These are phyloP conservation scores for Serendipita sp. DNA, from an alignment of 1,284 basidiomycete genomes.

Conservation along the genomic window DNA sequence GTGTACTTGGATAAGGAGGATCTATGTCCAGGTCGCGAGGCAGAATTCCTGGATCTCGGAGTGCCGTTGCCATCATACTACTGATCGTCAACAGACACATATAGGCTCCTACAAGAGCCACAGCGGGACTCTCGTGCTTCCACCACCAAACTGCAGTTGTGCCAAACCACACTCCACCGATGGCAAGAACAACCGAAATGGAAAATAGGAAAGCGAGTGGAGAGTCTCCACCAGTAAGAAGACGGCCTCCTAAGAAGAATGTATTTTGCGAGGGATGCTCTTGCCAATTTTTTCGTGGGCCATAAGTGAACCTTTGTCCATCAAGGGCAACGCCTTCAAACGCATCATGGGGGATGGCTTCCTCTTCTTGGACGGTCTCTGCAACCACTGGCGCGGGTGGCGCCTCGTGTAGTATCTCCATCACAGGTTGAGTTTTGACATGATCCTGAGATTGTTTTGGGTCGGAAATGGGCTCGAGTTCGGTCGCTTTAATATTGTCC, in stretches of 20 bases:
- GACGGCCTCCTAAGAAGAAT: slow-evolving; percentile 57
- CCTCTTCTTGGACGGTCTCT: not conserved
- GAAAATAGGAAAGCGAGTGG: slow-evolving; percentile 62
- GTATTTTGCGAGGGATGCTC: slow-evolving; percentile 54
- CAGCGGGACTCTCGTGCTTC: slow-evolving; percentile 57
- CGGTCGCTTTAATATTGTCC: not conserved
- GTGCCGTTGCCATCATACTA: slow-evolving; percentile 64
- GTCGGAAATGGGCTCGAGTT: not conserved
- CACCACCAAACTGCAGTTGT: slow-evolving; percentile 82
- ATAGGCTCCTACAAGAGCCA: slow-evolving; percentile 62
- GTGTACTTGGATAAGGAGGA: slow-evolving; percentile 53
- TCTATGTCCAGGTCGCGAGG: slow-evolving; percentile 74
- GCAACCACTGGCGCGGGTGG: not conserved
- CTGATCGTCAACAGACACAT: slow-evolving; percentile 61
- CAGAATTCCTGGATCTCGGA: slow-evolving; percentile 79
- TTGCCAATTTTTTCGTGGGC: slow-evolving; percentile 38
- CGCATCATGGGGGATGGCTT: not conserved
- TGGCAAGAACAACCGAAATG: slow-evolving; percentile 44
- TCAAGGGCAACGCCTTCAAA: slow-evolving; percentile 10
- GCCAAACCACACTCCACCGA: slow-evolving; percentile 69
- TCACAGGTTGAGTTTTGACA: not conserved
- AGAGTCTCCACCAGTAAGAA: slow-evolving; percentile 75
- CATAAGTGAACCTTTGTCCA: not conserved
- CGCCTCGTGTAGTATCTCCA: not conserved
- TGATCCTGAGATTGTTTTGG: not conserved